phyloP scores from a whole-genome alignment of 2,329 filamentous ascomycete species.

The Cladophialophora chaetospira region DNA sequence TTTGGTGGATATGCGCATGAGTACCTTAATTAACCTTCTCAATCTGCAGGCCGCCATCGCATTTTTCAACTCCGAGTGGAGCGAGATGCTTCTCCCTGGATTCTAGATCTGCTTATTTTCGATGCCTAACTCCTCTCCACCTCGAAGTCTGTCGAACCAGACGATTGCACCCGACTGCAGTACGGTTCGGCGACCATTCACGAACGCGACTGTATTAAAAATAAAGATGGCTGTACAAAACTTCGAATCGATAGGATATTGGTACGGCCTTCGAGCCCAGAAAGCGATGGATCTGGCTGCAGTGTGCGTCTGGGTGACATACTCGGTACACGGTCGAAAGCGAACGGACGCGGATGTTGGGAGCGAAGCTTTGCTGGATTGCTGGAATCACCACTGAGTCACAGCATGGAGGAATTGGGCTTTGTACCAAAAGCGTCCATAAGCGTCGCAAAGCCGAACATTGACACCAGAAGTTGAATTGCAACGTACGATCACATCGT shows the following conservation, averaged over 20 bases:
- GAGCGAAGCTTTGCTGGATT: too few relatives aligned
- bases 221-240: background rate
- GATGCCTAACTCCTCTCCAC: constrained; percentile 1
- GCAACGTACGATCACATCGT: too few relatives aligned
- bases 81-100: constrained; percentile 67
- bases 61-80: constrained; percentile 68
- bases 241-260: background rate
- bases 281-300: background rate
- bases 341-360: too few relatives aligned
- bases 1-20: too few relatives aligned
- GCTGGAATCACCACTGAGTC: too few relatives aligned
- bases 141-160: background rate
- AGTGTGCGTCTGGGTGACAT: too few relatives aligned
- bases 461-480: too few relatives aligned
- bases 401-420: too few relatives aligned
- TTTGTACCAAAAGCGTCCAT: too few relatives aligned
- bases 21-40: constrained; percentile 15
- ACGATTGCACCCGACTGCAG: background rate
- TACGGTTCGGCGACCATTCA: background rate
- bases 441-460: too few relatives aligned
- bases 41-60: constrained; percentile 60
- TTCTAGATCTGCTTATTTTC: constrained; percentile 11
- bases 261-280: background rate
- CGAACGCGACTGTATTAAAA: background rate
- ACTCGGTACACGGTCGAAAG: too few relatives aligned